A percentile compares a stretch with the other conserved stretches of the same genome.
Evolutionary conservation across 371 early-diverging fungal species (phyloP).

Genomic region (Syncephalastrum sp.): DNA sequence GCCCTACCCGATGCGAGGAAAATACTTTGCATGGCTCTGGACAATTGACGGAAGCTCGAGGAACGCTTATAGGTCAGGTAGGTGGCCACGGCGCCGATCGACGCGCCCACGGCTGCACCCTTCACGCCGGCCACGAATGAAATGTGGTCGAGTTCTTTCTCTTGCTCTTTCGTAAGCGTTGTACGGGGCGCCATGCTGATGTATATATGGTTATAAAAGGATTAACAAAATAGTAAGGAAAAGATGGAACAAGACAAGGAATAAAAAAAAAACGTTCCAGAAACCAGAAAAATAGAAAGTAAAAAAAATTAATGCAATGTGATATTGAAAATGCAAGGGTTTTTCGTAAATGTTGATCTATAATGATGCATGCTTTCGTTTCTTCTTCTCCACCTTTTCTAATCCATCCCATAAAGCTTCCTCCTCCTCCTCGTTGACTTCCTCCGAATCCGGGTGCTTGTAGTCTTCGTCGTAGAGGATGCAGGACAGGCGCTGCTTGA

Average conservation of each 20-base stretch:
- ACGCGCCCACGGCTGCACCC: conserved; percentile 40
- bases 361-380: conserved; percentile 7
- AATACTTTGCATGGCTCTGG: conserved; percentile 33
- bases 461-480: conserved; percentile 62
- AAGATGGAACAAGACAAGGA: too few species aligned
- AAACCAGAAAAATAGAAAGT: too few species aligned
- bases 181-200: neutral
- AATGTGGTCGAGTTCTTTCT: conserved; percentile 22
- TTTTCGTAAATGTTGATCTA: too few species aligned
- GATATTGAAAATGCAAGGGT: too few species aligned
- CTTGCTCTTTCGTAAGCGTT: conserved; percentile 29
- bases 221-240: too few species aligned
- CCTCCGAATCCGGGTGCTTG: conserved; percentile 40
- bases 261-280: too few species aligned
- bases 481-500: conserved; percentile 78
- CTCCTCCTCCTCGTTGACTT: conserved; percentile 41
- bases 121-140: conserved; percentile 29
- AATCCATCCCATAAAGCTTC: conserved; percentile 58
- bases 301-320: too few species aligned
- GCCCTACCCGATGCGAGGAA: conserved; percentile 41
- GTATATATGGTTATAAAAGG: too few species aligned
- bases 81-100: conserved; percentile 36
- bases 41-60: conserved; percentile 36
- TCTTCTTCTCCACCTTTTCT: conserved; percentile 33
- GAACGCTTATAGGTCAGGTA: conserved; percentile 32